Conservation (phyloP, 169 alveolate species). For the Toxoplasma gondii region DNA sequence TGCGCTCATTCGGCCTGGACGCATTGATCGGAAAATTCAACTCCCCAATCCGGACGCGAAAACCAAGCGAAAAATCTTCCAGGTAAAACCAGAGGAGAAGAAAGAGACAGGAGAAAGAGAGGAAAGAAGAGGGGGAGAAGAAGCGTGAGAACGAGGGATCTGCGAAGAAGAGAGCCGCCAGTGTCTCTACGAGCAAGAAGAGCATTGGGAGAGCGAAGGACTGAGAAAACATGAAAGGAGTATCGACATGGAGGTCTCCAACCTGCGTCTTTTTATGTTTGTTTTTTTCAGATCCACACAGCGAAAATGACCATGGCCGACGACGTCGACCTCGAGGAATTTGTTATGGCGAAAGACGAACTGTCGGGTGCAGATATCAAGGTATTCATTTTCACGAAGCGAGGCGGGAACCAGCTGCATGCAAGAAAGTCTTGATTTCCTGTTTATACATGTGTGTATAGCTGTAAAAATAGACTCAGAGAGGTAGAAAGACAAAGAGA, state of each 20-base stretch:
- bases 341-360: constrained; percentile 98
- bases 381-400: constrained; percentile 55
- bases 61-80: constrained; percentile 78
- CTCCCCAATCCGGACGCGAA: constrained; percentile 96
- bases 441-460: not conserved
- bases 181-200: too few species aligned
- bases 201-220: too few species aligned
- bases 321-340: constrained; percentile 99
- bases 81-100: constrained; percentile 44
- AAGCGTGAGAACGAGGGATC: not conserved
- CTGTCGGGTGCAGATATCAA: constrained; percentile 99
- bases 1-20: constrained; percentile 99
- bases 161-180: not conserved
- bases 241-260: too few species aligned
- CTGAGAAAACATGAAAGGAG: too few species aligned
- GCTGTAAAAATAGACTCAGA: not conserved
- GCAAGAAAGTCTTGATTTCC: not conserved
- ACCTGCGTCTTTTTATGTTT: too few species aligned
- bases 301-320: constrained; percentile 97
- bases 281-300: constrained; percentile 93
- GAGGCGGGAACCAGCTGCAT: not conserved
- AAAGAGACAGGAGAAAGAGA: not conserved
- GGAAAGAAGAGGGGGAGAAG: not conserved
- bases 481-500: not conserved
- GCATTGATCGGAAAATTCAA: constrained; percentile 99